These are phyloP conservation scores for Trichoderma sp. DNA, from an alignment of 2,329 filamentous ascomycete species.

Conservation along the genomic window DNA sequence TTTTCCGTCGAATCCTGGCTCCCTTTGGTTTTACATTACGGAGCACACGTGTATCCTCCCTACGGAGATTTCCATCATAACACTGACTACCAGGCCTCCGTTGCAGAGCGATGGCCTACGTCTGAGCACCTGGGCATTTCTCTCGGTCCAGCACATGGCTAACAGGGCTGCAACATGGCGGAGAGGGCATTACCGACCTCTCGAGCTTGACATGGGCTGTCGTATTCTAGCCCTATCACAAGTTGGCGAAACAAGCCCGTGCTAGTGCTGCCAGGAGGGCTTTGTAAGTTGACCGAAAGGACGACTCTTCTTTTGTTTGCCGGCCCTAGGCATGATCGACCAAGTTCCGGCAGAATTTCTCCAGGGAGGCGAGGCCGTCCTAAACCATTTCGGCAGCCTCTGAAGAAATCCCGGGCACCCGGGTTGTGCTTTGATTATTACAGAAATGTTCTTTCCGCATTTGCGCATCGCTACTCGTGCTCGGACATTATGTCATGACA, in stretches of 20 bases:
- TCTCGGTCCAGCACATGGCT: background rate
- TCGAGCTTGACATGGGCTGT: background rate
- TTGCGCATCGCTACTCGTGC: background rate
- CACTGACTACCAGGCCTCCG: background rate
- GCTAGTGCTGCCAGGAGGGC: background rate
- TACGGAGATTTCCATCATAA: conserved; percentile 6
- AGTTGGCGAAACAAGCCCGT: background rate
- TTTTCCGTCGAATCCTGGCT: conserved; percentile 2
- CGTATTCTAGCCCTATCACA: conserved; percentile 16
- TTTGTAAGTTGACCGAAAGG: conserved; percentile 2
- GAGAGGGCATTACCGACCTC: background rate
- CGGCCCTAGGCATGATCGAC: conserved; percentile 8
- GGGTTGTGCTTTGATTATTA: background rate
- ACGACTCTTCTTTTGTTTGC: background rate
- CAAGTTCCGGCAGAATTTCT: background rate
- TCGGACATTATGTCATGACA: background rate
- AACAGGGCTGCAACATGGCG: background rate
- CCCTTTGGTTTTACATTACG: background rate
- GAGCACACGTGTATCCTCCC: background rate
- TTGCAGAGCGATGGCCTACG: background rate
- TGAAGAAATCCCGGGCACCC: conserved; percentile 2
- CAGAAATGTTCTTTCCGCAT: background rate
- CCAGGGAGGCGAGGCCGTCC: background rate
- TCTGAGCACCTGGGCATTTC: background rate
- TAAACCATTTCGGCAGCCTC: background rate